Conservation (phyloP, 495 filamentous ascomycete genomes). For the Friedmanniomyces simplex region DNA sequence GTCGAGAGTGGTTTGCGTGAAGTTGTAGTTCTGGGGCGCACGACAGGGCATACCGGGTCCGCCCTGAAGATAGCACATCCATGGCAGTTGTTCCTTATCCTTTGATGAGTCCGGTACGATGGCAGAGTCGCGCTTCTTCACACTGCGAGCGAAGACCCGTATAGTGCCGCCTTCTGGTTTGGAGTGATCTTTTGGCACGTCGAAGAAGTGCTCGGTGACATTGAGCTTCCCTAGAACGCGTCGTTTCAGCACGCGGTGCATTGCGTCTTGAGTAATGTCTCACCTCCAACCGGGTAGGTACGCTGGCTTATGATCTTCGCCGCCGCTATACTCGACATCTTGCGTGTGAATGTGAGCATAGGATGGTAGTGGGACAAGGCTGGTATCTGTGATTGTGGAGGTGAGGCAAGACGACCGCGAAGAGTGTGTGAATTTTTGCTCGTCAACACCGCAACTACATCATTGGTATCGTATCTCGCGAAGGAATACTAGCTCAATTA, state of each 20-base stretch:
- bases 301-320: slow-evolving; percentile 32
- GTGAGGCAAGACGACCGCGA: background rate
- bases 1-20: slow-evolving; percentile 58
- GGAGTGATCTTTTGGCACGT: slow-evolving; percentile 67
- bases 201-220: slow-evolving; percentile 73
- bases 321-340: slow-evolving; percentile 21
- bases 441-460: background rate
- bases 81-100: slow-evolving; percentile 43
- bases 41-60: slow-evolving; percentile 70
- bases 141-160: slow-evolving; percentile 66
- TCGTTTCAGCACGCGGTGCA: background rate
- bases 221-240: slow-evolving; percentile 53
- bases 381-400: background rate
- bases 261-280: background rate
- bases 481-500: background rate
- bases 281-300: slow-evolving; percentile 29
- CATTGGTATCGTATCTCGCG: background rate
- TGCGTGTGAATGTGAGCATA: slow-evolving; percentile 3
- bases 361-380: background rate
- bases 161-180: slow-evolving; percentile 51
- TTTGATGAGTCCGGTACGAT: slow-evolving; percentile 35
- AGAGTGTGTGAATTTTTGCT: background rate
- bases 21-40: slow-evolving; percentile 58
- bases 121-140: slow-evolving; percentile 51
- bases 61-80: slow-evolving; percentile 39